phyloP scores from a whole-genome alignment of 768 basidiomycete genomes.

The Pleurotus pulmonarius region DNA sequence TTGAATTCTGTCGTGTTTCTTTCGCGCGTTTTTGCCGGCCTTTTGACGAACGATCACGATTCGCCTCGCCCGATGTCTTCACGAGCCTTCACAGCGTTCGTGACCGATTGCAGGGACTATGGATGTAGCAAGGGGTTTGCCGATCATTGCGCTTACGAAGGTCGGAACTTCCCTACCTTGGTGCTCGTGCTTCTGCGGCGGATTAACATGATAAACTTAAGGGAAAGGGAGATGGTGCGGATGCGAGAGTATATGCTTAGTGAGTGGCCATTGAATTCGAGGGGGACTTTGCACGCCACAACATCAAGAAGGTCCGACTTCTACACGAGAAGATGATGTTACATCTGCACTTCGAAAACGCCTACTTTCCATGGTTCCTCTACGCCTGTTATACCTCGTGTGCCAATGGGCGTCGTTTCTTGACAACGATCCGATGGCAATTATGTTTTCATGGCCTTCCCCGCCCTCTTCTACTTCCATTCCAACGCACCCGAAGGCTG shows the following conservation, averaged over 20 bases:
- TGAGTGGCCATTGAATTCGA: not conserved
- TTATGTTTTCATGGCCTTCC: not conserved
- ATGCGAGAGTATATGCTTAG: not conserved
- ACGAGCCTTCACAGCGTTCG: no score
- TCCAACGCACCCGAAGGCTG: not conserved
- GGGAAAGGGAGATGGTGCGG: not conserved
- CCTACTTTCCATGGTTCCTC: no score
- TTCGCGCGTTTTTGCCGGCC: not conserved
- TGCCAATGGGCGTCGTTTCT: not conserved
- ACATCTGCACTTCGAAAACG: no score
- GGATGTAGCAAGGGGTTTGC: not conserved
- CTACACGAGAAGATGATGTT: no score
- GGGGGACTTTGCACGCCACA: not conserved
- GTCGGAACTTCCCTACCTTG: not conserved
- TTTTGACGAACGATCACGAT: not conserved
- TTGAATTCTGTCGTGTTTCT: not conserved
- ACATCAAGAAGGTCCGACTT: no score
- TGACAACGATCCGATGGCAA: conserved; percentile 6
- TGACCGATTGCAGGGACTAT: not conserved
- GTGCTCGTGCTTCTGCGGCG: not conserved
- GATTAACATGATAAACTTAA: conserved; percentile 2
- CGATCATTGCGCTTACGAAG: not conserved
- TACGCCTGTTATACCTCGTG: no score
- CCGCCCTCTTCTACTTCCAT: not conserved
- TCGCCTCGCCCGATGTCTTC: no score